Conservation (phyloP, 2,329 filamentous ascomycete species). For the Chrysoporthe puriensis region DNA sequence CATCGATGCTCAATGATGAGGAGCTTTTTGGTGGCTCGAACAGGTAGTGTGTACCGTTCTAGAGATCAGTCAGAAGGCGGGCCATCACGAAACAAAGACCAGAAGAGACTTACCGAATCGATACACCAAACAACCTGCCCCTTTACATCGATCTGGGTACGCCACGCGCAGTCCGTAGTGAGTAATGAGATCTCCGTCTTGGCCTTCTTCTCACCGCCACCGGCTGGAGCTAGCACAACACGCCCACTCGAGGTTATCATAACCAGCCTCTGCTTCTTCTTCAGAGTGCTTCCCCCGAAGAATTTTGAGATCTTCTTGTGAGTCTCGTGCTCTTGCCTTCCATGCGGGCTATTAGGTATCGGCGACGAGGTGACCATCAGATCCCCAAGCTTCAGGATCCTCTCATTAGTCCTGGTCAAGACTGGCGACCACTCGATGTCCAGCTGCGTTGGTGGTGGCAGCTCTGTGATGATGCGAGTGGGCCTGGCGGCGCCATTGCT, state of each 20-base stretch:
- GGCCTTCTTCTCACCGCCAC: conserved; percentile 92
- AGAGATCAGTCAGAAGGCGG: background rate
- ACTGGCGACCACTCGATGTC: conserved; percentile 99
- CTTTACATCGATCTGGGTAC: conserved; percentile 81
- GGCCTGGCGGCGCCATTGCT: conserved; percentile 59
- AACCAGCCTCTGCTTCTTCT: conserved; percentile 90
- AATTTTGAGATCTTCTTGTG: conserved; percentile 93
- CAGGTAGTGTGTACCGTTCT: conserved; percentile 88
- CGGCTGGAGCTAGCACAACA: conserved; percentile 86
- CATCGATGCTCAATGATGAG: conserved; percentile 56
- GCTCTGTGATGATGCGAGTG: conserved; percentile 85
- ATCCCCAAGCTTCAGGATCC: conserved; percentile 93
- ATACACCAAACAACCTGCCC: conserved; percentile 87
- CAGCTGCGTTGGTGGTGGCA: conserved; percentile 93
- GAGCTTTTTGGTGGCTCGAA: conserved; percentile 91
- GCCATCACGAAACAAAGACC: conserved; percentile 17
- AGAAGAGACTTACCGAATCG: conserved; percentile 75
- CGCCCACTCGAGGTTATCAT: conserved; percentile 93
- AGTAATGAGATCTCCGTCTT: conserved; percentile 92
- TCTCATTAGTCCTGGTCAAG: conserved; percentile 85
- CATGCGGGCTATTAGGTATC: conserved; percentile 72
- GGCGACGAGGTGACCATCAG: conserved; percentile 81
- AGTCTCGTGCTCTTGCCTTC: conserved; percentile 67
- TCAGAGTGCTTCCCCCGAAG: conserved; percentile 87
- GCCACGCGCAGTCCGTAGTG: conserved; percentile 75